Conservation (phyloP, 2,329 filamentous ascomycete species). For the Sphaerostilbella broomeana region DNA sequence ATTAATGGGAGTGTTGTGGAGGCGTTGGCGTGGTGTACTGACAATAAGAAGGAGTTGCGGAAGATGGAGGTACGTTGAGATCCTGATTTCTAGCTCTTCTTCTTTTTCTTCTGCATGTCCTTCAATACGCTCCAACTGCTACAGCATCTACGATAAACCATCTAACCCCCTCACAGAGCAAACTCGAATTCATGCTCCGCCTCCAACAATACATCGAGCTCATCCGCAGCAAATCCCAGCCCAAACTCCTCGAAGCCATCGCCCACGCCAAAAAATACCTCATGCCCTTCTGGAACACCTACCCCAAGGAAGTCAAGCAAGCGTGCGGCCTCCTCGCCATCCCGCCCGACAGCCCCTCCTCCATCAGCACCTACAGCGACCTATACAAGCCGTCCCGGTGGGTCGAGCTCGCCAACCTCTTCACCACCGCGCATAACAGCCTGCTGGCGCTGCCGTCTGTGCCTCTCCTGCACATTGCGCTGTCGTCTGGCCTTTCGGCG, state of each 20-base stretch:
- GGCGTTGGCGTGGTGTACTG: constrained; percentile 81
- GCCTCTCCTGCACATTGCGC: constrained; percentile 82
- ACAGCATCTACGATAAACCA: too few relatives aligned
- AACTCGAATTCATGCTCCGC: constrained; percentile 86
- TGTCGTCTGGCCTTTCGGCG: constrained; percentile 85
- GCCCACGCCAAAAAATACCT: constrained; percentile 78
- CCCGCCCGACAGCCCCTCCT: constrained; percentile 42
- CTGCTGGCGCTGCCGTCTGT: constrained; percentile 76
- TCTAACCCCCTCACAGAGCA: constrained; percentile 48
- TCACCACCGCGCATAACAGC: constrained; percentile 78
- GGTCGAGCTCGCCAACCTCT: constrained; percentile 68
- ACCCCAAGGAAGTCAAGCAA: constrained; percentile 60
- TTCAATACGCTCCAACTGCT: too few relatives aligned
- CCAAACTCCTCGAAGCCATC: constrained; percentile 69
- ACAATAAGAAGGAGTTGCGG: constrained; percentile 87
- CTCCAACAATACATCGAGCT: constrained; percentile 95
- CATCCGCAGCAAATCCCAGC: constrained; percentile 58
- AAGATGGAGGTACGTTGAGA: constrained; percentile 62
- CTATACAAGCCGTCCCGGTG: constrained; percentile 72
- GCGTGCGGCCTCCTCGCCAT: constrained; percentile 79
- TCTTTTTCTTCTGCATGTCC: neutral
- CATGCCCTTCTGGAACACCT: constrained; percentile 59
- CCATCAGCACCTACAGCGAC: constrained; percentile 38
- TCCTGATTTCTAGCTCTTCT: neutral
- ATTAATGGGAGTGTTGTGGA: constrained; percentile 64